These are phyloP conservation scores for Vicia villosa DNA, from an alignment of 306 rosid genomes.

Conservation along the genomic window DNA sequence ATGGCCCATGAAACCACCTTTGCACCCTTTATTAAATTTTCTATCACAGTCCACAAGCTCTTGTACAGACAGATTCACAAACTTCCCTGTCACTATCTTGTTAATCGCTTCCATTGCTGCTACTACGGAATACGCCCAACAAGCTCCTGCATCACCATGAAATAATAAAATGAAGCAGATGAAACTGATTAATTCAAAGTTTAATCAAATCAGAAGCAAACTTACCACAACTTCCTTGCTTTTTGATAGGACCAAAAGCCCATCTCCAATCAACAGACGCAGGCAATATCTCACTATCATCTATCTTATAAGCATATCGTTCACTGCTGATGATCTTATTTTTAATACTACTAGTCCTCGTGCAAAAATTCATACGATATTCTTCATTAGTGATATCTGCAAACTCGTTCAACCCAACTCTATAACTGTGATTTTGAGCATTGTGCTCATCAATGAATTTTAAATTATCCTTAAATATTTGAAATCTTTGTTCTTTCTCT, in stretches of 20 bases:
- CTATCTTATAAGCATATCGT: constrained; percentile 49
- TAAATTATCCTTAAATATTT: constrained; percentile 74
- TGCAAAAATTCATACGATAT: constrained; percentile 66
- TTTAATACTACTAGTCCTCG: constrained; percentile 52
- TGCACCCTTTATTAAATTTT: constrained; percentile 65
- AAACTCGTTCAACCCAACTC: constrained; percentile 71
- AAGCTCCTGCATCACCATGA: constrained; percentile 54
- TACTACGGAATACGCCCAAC: constrained; percentile 91
- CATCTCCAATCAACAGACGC: constrained; percentile 82
- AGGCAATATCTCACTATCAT: constrained; percentile 52
- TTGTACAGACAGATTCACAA: constrained; percentile 79
- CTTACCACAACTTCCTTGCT: constrained; percentile 88
- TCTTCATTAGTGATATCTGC: constrained; percentile 85
- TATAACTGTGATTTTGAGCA: constrained; percentile 56
- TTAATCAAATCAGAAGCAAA: background rate
- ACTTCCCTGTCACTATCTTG: constrained; percentile 66
- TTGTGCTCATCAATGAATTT: constrained; percentile 71
- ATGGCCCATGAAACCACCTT: constrained; percentile 84
- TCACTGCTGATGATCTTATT: constrained; percentile 48
- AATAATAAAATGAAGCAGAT: background rate
- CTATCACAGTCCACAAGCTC: constrained; percentile 88
- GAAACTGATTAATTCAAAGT: too few species aligned
- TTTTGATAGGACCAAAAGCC: constrained; percentile 66
- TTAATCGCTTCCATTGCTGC: constrained; percentile 88
- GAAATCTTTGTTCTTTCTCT: constrained; percentile 66